phyloP scores from a whole-genome alignment of 2,329 filamentous ascomycete species.

The Arachnomyces sp. region DNA sequence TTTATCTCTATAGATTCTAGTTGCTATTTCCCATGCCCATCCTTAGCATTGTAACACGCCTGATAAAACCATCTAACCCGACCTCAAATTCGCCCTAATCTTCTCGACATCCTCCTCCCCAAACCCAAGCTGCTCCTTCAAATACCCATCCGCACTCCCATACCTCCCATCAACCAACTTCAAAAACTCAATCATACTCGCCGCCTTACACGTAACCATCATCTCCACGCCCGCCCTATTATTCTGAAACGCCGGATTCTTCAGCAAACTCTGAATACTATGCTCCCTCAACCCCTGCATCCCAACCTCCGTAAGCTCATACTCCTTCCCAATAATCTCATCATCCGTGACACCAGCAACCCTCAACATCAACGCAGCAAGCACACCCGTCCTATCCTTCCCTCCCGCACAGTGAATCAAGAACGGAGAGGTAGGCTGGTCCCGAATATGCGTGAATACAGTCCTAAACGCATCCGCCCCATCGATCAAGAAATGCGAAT shows the following conservation, averaged over 20 bases:
- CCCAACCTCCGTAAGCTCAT: conserved; percentile 22
- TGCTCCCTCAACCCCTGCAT: conserved; percentile 40
- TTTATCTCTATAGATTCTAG: neutral
- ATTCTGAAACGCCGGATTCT: conserved; percentile 42
- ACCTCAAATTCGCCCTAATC: conserved; percentile 37
- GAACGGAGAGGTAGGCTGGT: conserved; percentile 39
- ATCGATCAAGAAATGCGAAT: conserved; percentile 59
- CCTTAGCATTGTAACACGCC: conserved; percentile 1
- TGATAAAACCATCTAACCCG: too few species aligned
- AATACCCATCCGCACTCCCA: conserved; percentile 57
- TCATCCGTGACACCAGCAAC: conserved; percentile 55
- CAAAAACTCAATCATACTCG: conserved; percentile 45
- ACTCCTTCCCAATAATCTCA: conserved; percentile 40
- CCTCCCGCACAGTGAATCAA: conserved; percentile 68
- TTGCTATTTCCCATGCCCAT: neutral
- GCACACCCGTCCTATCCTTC: conserved; percentile 67
- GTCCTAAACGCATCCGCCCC: conserved; percentile 49
- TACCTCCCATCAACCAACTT: conserved; percentile 51
- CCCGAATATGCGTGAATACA: conserved; percentile 54
- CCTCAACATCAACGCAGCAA: conserved; percentile 57
- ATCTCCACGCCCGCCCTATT: conserved; percentile 37
- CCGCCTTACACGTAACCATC: conserved; percentile 38
- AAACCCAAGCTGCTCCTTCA: conserved; percentile 51
- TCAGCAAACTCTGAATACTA: conserved; percentile 41
- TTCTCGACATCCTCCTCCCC: conserved; percentile 46